Evolutionary conservation across 106 monocot genomes (phyloP), one percentile per base, ranked within the genome.

Genomic region (Dendrobium chrysotoxum): DNA sequence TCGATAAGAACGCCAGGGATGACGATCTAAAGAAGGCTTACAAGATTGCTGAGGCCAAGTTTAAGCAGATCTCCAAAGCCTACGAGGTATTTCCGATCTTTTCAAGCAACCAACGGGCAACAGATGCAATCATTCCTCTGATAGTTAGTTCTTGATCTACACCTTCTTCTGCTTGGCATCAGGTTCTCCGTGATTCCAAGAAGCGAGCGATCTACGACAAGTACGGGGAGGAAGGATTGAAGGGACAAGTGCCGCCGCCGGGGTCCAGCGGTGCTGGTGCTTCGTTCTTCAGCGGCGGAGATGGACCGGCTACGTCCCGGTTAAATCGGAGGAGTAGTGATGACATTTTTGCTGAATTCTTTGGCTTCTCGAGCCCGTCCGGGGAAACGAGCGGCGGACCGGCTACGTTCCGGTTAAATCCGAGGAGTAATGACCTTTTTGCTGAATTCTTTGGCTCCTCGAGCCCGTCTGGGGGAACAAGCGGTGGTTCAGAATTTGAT

Each of bases 21-120:
- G 95, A 95, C 28, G 95, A 95, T 66, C 87, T 95, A 40, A 95
- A 92, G 83, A 95, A 90, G 81, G 92, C 95, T 13, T 95, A 92
- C 78, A 92, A 89, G 57, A 90, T 92, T 28, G 92, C 95, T 30
- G 95, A 95, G 84, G 90, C 90, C 72, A 95, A 92, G 86, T 95
- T 95, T 84, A 92, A 95, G 82, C 88, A 90, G 87, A 92, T 95
- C 85, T 90, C 95, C 6, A 92, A 95, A 76, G 92, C 95, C 65
- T 95, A 95, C 80, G 92, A 95, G 42, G 94, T 91, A 26, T 10
- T 39, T 79, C 58, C 0, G 44, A 50, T 35, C 28, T 2, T 15
- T 21, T 41, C 23, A 7, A 2, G n/a, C 23, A 26, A 2, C 70
- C 3, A 35, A 35, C 35, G 3, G 35, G 35, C 30, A 30, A 31